Evolutionary conservation across 2,329 filamentous ascomycete genomes (phyloP).

Genomic region (Pestalotiopsis sp.): DNA sequence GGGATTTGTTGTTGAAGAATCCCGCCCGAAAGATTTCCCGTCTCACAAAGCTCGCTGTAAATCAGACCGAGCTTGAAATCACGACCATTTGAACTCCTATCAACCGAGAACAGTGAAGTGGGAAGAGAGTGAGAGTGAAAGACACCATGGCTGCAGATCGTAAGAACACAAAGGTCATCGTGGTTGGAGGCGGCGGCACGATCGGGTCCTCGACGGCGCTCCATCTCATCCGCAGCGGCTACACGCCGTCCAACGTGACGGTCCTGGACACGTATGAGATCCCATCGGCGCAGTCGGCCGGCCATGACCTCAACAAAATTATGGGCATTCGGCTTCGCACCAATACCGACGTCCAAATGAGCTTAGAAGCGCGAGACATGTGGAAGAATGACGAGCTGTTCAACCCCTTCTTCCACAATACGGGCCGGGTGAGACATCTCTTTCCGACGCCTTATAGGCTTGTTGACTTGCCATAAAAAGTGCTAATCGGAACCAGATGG

Average conservation of each 20-base stretch:
- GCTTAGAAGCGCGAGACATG: constrained; percentile 36
- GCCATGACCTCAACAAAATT: constrained; percentile 51
- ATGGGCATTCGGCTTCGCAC: constrained; percentile 41
- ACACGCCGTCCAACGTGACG: constrained; percentile 45
- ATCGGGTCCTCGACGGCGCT: constrained; percentile 50
- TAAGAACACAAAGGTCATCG: constrained; percentile 33
- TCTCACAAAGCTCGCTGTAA: constrained; percentile 6
- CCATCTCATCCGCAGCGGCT: constrained; percentile 45
- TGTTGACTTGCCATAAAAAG: background rate
- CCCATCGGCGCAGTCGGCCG: constrained; percentile 49
- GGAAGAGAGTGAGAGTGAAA: no score
- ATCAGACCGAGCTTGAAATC: background rate
- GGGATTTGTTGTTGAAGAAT: constrained; percentile 1
- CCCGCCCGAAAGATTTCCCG: constrained; percentile 17
- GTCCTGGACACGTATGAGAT: constrained; percentile 49
- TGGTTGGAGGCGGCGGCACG: constrained; percentile 51
- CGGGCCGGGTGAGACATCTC: constrained; percentile 40
- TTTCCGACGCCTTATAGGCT: background rate
- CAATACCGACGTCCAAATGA: constrained; percentile 33
- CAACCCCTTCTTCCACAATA: constrained; percentile 46
- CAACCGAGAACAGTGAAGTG: background rate
- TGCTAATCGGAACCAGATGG: constrained; percentile 27
- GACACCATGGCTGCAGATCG: constrained; percentile 26
- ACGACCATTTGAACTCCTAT: constrained; percentile 18
- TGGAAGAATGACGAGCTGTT: constrained; percentile 48